Evolutionary conservation across 2,329 filamentous ascomycete species (phyloP).

Genomic region (Cryphonectria japonica): DNA sequence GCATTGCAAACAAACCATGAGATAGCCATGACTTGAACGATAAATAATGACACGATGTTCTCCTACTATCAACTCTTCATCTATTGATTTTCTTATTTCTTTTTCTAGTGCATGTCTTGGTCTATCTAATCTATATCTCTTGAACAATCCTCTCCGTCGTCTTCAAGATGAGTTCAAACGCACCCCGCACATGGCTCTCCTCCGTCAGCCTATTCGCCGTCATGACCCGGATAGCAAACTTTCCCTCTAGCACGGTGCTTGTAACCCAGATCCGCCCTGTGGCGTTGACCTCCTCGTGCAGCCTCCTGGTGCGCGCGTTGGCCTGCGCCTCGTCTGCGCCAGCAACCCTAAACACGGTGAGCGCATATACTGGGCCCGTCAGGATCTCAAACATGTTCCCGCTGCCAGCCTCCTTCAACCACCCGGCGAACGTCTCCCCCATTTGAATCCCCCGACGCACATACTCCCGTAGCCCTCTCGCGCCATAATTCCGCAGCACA

Average conservation of each 20-base stretch:
- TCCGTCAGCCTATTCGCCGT: slow-evolving; percentile 72
- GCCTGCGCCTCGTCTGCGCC: slow-evolving; percentile 47
- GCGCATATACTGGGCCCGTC: slow-evolving; percentile 73
- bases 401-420: slow-evolving; percentile 54
- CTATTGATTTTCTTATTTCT: not conserved
- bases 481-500: slow-evolving; percentile 80
- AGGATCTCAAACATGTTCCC: slow-evolving; percentile 76
- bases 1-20: not conserved
- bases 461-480: slow-evolving; percentile 71
- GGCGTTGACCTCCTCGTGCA: slow-evolving; percentile 76
- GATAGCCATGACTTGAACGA: not conserved
- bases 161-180: slow-evolving; percentile 75
- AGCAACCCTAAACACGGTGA: slow-evolving; percentile 75
- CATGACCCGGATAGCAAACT: slow-evolving; percentile 81
- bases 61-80: not conserved
- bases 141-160: slow-evolving; percentile 60
- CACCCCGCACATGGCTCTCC: slow-evolving; percentile 70
- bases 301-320: slow-evolving; percentile 71
- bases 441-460: slow-evolving; percentile 70
- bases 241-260: slow-evolving; percentile 69
- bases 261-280: slow-evolving; percentile 83
- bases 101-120: not conserved
- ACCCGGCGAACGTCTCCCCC: slow-evolving; percentile 69
- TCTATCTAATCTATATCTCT: slow-evolving; percentile 24
- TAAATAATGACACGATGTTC: not conserved